Evolutionary conservation across 306 rosid species (phyloP).

Genomic region (Quercus berberidifolia): DNA sequence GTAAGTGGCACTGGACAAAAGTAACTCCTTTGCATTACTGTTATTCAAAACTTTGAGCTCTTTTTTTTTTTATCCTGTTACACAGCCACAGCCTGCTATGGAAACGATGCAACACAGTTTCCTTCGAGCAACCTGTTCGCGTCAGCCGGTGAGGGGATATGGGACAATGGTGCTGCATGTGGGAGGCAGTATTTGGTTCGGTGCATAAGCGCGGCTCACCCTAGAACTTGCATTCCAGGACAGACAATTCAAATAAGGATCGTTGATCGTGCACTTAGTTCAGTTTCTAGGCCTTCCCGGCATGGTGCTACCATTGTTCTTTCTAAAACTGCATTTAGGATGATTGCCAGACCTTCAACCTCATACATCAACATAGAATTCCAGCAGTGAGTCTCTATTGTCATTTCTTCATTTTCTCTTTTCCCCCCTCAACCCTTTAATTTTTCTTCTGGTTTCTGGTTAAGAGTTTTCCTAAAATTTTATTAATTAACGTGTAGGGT

Average conservation of each 20-base stretch:
- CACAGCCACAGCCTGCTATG: slow-evolving; percentile 61
- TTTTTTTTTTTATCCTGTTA: not conserved
- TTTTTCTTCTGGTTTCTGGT: not conserved
- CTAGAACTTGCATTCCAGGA: slow-evolving; percentile 45
- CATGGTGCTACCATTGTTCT: slow-evolving; percentile 47
- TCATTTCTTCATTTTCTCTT: not conserved
- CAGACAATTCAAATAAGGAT: slow-evolving; percentile 53
- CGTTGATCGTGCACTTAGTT: slow-evolving; percentile 53
- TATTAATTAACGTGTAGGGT: too few relatives aligned
- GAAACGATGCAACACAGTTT: slow-evolving; percentile 34
- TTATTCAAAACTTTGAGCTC: not conserved
- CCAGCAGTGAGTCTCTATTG: slow-evolving; percentile 45
- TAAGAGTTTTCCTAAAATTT: not conserved
- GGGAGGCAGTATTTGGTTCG: slow-evolving; percentile 68
- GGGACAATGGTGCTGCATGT: slow-evolving; percentile 94
- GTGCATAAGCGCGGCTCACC: slow-evolving; percentile 57
- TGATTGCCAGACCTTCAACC: slow-evolving; percentile 46
- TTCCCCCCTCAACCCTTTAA: not conserved
- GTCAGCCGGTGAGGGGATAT: slow-evolving; percentile 75
- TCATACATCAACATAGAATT: slow-evolving; percentile 56
- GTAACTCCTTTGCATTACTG: not conserved
- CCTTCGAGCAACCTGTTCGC: slow-evolving; percentile 65
- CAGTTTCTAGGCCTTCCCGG: slow-evolving; percentile 40
- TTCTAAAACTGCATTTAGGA: slow-evolving; percentile 49
- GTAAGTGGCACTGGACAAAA: slow-evolving; percentile 29